Base-by-base conservation (phyloP, 805 yeast genomes). In the Phaffomyces antillensis region DNA sequence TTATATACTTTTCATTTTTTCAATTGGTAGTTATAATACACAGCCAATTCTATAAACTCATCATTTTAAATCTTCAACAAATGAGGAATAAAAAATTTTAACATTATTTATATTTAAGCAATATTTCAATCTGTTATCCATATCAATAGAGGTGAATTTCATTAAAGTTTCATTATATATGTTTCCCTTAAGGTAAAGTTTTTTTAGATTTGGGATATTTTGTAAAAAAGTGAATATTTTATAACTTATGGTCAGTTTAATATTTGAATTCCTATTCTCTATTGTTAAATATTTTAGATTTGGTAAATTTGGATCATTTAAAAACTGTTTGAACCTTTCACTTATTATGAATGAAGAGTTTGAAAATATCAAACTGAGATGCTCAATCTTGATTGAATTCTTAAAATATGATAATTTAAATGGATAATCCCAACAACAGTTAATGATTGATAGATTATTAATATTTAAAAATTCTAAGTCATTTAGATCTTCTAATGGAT, bases 401-500 rank as follows among this genome's bases (percentile, higher is more conserved):
- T 63, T 63, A 43, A 63, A 62, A 30, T 52, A 52, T 24, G 56
- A 58, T 37, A 76, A 54, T 17, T 68, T 63, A 52, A 77, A 77
- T 1, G 83, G 83, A 49, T 75, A 77, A 47, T 73, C 74, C 82
- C 83, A 77, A 2, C 72, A 68, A 56, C 83, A 77, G 49, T 76
- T 66, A 13, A 55, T 50, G 5, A 77, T 51, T 4, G 55, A 49
- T 24, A 75, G 50, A 2, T 50, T 51, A 6, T 52, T 51, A 26
- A 70, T 52, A 1, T 49, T 34, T 12, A 44, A 40, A 6, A 56
- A 52, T 2, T 55, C 49, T 11, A 53, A 42, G 2, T 48, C 54
- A 8, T 51, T 53, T 2, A 47, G 12, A 24, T 62, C 63, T 3
- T 58, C 56, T 23, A 47, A 61, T 8, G 46, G 46, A 57, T 75